These are phyloP conservation scores for Pichia nakasei DNA, from an alignment of 805 yeast species.

Conservation along the genomic window DNA sequence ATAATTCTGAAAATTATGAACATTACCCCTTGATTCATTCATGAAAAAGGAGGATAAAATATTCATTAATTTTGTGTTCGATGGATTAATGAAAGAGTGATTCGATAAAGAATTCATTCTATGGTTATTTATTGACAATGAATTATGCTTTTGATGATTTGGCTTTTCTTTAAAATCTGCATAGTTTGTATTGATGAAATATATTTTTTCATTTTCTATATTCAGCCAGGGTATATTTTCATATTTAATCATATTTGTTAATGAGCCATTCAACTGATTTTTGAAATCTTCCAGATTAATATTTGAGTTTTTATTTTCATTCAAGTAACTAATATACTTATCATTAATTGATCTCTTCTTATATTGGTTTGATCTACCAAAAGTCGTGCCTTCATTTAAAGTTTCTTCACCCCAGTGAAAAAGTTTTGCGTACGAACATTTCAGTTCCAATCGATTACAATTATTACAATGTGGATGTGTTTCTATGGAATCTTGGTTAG, in stretches of 20 bases:
- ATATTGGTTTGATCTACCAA: slow-evolving; percentile 3
- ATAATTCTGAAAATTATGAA: too few species aligned
- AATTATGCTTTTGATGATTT: background rate
- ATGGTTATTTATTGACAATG: background rate
- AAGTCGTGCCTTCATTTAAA: background rate
- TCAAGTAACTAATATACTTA: background rate
- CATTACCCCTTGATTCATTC: background rate
- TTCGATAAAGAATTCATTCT: too few species aligned
- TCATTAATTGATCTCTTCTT: background rate
- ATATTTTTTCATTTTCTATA: background rate
- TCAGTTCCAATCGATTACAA: slow-evolving; percentile 14
- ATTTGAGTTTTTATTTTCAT: background rate
- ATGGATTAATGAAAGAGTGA: background rate
- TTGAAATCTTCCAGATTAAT: background rate
- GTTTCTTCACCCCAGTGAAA: slow-evolving; percentile 14
- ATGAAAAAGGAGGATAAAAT: background rate
- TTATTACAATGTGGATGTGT: slow-evolving; percentile 15
- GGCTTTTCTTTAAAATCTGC: background rate
- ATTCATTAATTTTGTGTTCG: background rate
- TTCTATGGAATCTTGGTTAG: background rate
- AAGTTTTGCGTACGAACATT: slow-evolving; percentile 14
- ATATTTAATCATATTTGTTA: background rate
- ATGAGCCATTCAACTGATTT: background rate
- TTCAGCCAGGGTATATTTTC: background rate
- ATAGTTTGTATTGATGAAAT: background rate